Conservation (phyloP, 805 yeast species). For the Kuraishia floccosa region DNA sequence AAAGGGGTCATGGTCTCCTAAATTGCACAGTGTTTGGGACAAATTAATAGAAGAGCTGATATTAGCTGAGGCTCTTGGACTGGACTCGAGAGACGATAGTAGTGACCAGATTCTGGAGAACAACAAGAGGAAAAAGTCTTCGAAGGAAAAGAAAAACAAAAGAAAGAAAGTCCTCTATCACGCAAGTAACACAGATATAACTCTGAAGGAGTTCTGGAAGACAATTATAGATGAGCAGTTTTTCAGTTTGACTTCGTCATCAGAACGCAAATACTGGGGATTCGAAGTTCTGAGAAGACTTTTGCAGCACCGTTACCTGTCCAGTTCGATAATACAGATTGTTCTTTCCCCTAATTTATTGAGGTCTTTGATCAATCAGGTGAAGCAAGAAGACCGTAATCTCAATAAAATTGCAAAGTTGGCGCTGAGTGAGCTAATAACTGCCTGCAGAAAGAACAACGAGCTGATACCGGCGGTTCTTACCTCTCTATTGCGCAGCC, state of each 20-base stretch:
- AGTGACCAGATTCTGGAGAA: constrained; percentile 11
- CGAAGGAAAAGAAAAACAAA: constrained; percentile 13
- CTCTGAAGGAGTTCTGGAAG: constrained; percentile 66
- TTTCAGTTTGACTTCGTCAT: constrained; percentile 66
- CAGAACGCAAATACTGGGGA: constrained; percentile 83
- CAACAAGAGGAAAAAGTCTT: constrained; percentile 24
- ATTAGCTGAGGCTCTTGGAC: not conserved
- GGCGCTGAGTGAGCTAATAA: constrained; percentile 31
- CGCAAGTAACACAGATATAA: constrained; percentile 13
- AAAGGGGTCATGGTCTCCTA: constrained; percentile 64
- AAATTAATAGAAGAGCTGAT: constrained; percentile 36
- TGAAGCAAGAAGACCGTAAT: constrained; percentile 51
- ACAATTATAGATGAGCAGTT: constrained; percentile 69
- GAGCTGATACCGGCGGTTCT: no score
- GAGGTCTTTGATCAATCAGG: constrained; percentile 68
- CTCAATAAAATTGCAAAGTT: constrained; percentile 57
- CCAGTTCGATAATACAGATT: constrained; percentile 7
- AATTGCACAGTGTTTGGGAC: constrained; percentile 70
- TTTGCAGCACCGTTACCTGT: constrained; percentile 15
- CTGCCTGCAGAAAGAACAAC: constrained; percentile 23
- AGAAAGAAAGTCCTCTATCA: constrained; percentile 7
- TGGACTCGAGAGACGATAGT: constrained; percentile 6
- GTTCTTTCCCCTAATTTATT: constrained; percentile 55
- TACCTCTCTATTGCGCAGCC: no score
- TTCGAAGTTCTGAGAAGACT: constrained; percentile 56